phyloP scores from a whole-genome alignment of 441 rosid genomes.

The Euphorbia schlechtendalii region DNA sequence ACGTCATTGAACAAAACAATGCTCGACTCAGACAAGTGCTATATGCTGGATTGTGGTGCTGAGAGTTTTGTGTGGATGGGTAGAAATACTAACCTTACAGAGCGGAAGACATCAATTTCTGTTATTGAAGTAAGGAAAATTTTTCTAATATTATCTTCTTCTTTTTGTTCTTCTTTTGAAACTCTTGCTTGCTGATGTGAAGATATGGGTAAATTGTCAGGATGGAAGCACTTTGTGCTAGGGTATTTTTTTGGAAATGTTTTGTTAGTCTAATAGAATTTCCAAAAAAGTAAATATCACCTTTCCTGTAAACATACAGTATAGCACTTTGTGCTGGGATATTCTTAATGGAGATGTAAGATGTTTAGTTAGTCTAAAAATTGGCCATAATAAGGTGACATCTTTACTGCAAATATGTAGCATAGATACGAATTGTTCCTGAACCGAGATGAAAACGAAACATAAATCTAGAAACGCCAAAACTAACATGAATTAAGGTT shows the following conservation, averaged over 20 bases:
- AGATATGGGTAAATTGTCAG: neutral
- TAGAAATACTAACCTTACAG: conserved; percentile 55
- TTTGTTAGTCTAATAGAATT: neutral
- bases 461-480: no score
- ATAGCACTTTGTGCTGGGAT: neutral
- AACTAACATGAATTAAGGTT: no score
- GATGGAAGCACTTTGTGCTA: neutral
- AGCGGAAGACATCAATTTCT: conserved; percentile 66
- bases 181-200: neutral
- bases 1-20: conserved; percentile 47
- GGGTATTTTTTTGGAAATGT: neutral
- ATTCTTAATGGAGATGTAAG: no score
- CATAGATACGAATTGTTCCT: no score
- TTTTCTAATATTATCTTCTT: conserved; percentile 12
- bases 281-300: neutral
- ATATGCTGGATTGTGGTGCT: conserved; percentile 63
- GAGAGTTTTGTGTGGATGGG: conserved; percentile 94
- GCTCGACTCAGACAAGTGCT: conserved; percentile 69
- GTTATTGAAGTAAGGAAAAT: conserved; percentile 57
- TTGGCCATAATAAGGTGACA: no score
- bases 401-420: no score
- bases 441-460: no score
- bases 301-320: neutral
- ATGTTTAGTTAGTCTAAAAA: no score
- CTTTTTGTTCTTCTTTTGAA: neutral